Conservation (phyloP, 1,284 basidiomycete genomes). For the Sutorius eximius region DNA sequence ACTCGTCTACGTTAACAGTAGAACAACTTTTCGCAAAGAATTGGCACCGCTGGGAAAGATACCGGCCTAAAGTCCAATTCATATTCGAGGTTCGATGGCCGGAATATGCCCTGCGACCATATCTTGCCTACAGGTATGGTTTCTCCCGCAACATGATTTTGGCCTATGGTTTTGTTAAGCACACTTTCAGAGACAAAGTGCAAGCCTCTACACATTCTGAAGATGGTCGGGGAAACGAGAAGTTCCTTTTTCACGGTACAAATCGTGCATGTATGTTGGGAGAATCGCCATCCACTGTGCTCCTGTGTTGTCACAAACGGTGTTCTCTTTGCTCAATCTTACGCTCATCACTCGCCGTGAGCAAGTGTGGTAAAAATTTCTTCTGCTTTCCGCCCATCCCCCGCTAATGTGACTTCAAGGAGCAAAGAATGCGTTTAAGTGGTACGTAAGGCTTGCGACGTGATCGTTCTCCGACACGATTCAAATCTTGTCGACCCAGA, state of each 20-base stretch:
- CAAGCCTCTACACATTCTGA: slow-evolving; percentile 7
- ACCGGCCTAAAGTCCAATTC: slow-evolving; percentile 13
- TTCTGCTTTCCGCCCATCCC: not conserved
- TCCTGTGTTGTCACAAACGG: slow-evolving; percentile 7
- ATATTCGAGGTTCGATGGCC: slow-evolving; percentile 19
- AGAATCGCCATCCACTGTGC: slow-evolving; percentile 14
- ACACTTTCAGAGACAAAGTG: slow-evolving; percentile 7
- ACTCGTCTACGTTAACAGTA: not conserved
- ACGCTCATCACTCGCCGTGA: slow-evolving; percentile 17
- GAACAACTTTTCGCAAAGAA: slow-evolving; percentile 12
- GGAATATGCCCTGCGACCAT: slow-evolving; percentile 9
- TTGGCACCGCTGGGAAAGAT: slow-evolving; percentile 15
- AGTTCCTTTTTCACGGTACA: slow-evolving; percentile 16
- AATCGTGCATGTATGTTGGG: slow-evolving; percentile 19
- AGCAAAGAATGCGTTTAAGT: slow-evolving; percentile 20
- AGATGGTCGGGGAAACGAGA: slow-evolving; percentile 17
- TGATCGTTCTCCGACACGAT: not conserved
- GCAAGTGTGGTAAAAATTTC: slow-evolving; percentile 13
- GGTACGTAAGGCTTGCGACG: slow-evolving; percentile 9
- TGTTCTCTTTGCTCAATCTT: slow-evolving; percentile 21
- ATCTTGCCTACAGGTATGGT: slow-evolving; percentile 15
- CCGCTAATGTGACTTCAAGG: slow-evolving; percentile 9
- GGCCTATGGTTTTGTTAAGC: not conserved
- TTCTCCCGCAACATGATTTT: not conserved
- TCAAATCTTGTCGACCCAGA: slow-evolving; percentile 1